Percentiles rank a stretch among this genome's conserved stretches.
phyloP scores from a whole-genome alignment of 495 filamentous ascomycete species.

The Eremomyces bilateralis region DNA sequence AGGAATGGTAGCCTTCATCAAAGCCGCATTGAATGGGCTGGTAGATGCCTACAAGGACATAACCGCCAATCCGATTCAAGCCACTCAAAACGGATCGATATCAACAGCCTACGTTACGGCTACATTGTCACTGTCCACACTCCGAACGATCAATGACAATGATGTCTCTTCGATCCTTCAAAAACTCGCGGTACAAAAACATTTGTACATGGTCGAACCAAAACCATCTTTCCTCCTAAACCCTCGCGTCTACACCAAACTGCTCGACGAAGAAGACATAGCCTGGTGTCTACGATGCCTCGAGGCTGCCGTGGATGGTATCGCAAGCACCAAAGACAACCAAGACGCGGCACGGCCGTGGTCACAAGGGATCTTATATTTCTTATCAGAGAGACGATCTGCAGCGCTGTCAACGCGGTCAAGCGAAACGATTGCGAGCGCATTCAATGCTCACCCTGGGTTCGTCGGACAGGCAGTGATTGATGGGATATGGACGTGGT shows the following conservation, averaged over 20 bases:
- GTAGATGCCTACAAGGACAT: conserved; percentile 59
- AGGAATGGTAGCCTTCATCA: conserved; percentile 24
- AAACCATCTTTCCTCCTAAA: conserved; percentile 78
- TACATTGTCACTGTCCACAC: conserved; percentile 30
- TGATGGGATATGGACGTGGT: conserved; percentile 67
- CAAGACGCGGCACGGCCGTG: conserved; percentile 30
- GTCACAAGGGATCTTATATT: conserved; percentile 63
- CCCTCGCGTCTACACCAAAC: conserved; percentile 58
- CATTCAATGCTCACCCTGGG: conserved; percentile 32
- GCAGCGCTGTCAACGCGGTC: conserved; percentile 37
- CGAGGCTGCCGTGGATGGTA: conserved; percentile 29
- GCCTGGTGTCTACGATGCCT: conserved; percentile 57
- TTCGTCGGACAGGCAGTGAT: conserved; percentile 37
- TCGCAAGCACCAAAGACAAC: conserved; percentile 5
- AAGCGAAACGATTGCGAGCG: conserved; percentile 29
- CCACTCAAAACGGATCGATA: conserved; percentile 56
- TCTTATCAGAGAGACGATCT: conserved; percentile 33
- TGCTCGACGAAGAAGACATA: conserved; percentile 47
- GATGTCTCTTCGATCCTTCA: conserved; percentile 27
- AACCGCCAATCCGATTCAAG: conserved; percentile 46
- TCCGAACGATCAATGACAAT: conserved; percentile 23
- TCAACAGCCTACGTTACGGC: conserved; percentile 50
- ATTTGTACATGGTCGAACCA: conserved; percentile 38
- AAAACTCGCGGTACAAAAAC: conserved; percentile 35
- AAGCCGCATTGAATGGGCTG: conserved; percentile 39